Percentiles rank a stretch among this genome's conserved stretches.
phyloP scores from a whole-genome alignment of 1,139 yeast genomes.

The Yarrowia galli region DNA sequence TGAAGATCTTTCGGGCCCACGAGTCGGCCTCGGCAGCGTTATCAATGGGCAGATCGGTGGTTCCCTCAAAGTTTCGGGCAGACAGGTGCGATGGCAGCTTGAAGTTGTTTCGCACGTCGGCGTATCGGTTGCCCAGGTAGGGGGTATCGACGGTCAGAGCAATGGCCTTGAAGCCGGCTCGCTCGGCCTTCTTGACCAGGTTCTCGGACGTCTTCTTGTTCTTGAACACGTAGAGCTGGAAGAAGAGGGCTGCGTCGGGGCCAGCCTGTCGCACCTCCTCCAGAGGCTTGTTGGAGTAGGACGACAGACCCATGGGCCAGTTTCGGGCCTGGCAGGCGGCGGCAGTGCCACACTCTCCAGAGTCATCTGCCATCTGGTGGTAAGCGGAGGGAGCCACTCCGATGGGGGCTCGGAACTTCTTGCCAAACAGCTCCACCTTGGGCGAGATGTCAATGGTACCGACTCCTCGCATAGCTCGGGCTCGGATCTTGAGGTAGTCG shows the following conservation, averaged over 20 bases:
- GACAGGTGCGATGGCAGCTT: slow-evolving; percentile 52
- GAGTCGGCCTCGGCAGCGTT: slow-evolving; percentile 47
- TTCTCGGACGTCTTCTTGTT: slow-evolving; percentile 55
- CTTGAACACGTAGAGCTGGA: slow-evolving; percentile 59
- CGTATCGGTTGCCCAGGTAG: slow-evolving; percentile 67
- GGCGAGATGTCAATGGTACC: slow-evolving; percentile 53
- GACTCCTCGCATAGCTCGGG: slow-evolving; percentile 57
- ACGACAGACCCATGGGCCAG: slow-evolving; percentile 51
- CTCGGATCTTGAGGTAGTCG: slow-evolving; percentile 52
- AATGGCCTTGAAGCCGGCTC: slow-evolving; percentile 63
- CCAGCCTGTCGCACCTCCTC: slow-evolving; percentile 50
- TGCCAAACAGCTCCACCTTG: slow-evolving; percentile 53
- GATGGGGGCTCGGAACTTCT: slow-evolving; percentile 58
- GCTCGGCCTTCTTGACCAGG: slow-evolving; percentile 59
- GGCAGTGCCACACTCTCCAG: slow-evolving; percentile 62
- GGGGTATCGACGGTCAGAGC: slow-evolving; percentile 75
- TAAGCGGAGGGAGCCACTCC: slow-evolving; percentile 74
- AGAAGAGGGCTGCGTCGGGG: slow-evolving; percentile 47
- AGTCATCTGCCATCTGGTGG: slow-evolving; percentile 67
- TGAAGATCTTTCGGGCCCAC: slow-evolving; percentile 42
- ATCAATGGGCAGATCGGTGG: slow-evolving; percentile 45
- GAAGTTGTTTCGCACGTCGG: slow-evolving; percentile 59
- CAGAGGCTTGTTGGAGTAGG: slow-evolving; percentile 49
- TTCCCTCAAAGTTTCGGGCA: slow-evolving; percentile 48
- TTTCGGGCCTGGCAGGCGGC: slow-evolving; percentile 48